A percentile compares a stretch with the other conserved stretches of the same genome.
Evolutionary conservation across 352 stramenopile species (phyloP).

Genomic region (Globisporangium paroecandrum): DNA sequence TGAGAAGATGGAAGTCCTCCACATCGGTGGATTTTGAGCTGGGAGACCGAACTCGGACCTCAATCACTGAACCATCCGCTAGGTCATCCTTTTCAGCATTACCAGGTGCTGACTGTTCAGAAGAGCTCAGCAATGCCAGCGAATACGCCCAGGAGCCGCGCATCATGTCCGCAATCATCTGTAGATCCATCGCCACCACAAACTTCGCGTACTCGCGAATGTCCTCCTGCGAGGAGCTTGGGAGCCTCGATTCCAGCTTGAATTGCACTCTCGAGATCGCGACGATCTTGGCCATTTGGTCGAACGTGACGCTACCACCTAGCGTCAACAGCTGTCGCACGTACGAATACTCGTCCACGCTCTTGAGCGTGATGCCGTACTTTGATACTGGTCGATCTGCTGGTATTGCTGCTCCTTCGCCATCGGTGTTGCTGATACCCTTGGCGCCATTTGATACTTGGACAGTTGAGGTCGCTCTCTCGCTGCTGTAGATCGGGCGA

Average conservation of each 20-base stretch:
- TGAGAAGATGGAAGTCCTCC: conserved; percentile 26
- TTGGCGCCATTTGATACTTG: neutral
- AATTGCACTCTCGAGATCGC: neutral
- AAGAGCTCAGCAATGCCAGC: neutral
- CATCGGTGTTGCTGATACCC: neutral
- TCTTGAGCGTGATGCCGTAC: neutral
- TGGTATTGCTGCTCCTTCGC: neutral
- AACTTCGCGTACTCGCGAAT: conserved; percentile 18
- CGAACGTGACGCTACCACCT: neutral
- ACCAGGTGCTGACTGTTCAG: too few species aligned
- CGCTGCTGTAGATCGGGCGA: neutral
- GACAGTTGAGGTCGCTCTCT: neutral
- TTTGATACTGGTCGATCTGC: neutral
- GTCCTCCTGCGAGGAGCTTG: neutral
- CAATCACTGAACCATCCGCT: conserved; percentile 10
- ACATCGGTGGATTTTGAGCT: conserved; percentile 13
- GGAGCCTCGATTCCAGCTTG: neutral
- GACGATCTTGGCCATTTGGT: conserved; percentile 6
- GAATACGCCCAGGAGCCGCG: conserved; percentile 22
- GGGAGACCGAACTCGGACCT: conserved; percentile 27
- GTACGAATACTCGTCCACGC: neutral
- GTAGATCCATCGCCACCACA: conserved; percentile 15
- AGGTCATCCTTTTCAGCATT: neutral
- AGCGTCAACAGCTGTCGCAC: neutral
- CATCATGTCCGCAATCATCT: conserved; percentile 22